A percentile compares a stretch with the other conserved stretches of the same genome.
These are phyloP conservation scores for Dioszegia hungarica DNA, from an alignment of 768 basidiomycete species.

Conservation along the genomic window DNA sequence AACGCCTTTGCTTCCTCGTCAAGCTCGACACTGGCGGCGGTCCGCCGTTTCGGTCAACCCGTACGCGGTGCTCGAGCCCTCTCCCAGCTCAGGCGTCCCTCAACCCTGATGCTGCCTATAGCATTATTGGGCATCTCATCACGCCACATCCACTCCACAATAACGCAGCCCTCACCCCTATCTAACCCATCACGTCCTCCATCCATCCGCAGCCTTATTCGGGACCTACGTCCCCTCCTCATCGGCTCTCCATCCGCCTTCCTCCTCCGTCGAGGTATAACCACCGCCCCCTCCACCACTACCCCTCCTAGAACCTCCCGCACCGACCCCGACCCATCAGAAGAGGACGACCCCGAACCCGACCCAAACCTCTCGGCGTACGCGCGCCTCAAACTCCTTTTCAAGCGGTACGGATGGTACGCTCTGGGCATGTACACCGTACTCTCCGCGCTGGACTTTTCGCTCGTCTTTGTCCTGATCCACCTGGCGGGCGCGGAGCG, in stretches of 20 bases:
- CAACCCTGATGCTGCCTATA: background rate
- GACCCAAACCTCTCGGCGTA: conserved; percentile 22
- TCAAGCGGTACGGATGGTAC: conserved; percentile 92
- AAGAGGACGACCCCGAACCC: conserved; percentile 9
- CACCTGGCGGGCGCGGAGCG: conserved; percentile 85
- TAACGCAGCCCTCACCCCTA: no score
- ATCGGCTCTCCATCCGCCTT: background rate
- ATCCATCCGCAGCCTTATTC: no score
- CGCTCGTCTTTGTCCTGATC: conserved; percentile 75
- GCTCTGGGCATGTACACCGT: conserved; percentile 83
- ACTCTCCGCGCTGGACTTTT: conserved; percentile 72
- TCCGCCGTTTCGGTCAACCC: background rate
- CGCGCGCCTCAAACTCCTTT: conserved; percentile 53
- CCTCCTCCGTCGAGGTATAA: background rate
- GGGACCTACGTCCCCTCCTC: no score
- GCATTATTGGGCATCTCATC: background rate
- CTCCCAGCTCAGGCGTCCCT: background rate
- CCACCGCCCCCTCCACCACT: background rate
- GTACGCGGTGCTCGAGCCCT: background rate
- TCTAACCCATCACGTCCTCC: no score
- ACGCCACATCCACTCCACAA: background rate
- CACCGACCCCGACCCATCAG: background rate
- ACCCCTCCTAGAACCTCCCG: background rate
- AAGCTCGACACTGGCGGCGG: background rate
- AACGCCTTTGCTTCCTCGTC: background rate